A percentile compares a stretch with the other conserved stretches of the same genome.
Evolutionary conservation across 208 protist genomes (phyloP).

Genomic region (Trichomonas gallinae): DNA sequence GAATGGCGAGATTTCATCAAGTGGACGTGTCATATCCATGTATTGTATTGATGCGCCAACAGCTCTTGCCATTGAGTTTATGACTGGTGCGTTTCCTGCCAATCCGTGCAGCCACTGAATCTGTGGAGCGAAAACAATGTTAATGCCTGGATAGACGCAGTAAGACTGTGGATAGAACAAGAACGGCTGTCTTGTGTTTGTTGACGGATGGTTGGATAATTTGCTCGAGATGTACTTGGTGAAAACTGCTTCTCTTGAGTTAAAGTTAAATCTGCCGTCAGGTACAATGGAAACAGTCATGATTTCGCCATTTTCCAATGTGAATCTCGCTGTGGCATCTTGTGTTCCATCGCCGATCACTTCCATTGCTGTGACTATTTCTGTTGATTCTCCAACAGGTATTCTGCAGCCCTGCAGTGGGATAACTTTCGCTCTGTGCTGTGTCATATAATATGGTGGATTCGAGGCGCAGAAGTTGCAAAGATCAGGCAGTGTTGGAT

Average conservation of each 20-base stretch:
- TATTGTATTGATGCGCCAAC: not conserved
- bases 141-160: not conserved
- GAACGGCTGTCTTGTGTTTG: not conserved
- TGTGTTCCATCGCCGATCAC: not conserved
- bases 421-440: not conserved
- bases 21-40: too few species aligned
- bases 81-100: not conserved
- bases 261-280: not conserved
- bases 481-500: not conserved
- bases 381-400: not conserved
- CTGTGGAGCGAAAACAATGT: not conserved
- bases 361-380: not conserved
- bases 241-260: not conserved
- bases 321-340: not conserved
- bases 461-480: not conserved
- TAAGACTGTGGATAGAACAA: not conserved
- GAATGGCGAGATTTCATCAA: not conserved
- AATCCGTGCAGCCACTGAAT: not conserved
- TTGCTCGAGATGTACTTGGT: not conserved
- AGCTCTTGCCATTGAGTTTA: not conserved
- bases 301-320: not conserved
- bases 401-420: not conserved
- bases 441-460: not conserved
- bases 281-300: not conserved
- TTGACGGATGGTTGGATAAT: not conserved